Evolutionary conservation across 225 moss, liverwort and hornwort species (phyloP), one percentile per base, ranked within the genome.

Genomic region (Anthoceros angustus): DNA sequence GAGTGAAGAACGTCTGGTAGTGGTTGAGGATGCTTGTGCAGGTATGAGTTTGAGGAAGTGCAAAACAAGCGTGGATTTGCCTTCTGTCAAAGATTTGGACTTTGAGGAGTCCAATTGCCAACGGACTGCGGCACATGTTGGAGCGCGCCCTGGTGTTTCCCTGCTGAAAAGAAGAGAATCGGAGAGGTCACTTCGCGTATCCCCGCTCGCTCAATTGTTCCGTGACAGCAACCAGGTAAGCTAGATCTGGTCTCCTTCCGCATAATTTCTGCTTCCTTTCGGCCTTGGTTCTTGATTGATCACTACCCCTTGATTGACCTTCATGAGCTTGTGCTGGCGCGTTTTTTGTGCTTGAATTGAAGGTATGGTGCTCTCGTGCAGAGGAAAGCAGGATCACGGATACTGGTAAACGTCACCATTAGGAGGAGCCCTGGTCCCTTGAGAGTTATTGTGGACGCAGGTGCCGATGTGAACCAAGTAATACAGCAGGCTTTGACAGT

Each of bases 331-430:
- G 32, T 32, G 32, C 32, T 32, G 32, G 2, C 1, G 1, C 32
- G 1, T 32, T 32, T 32, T 32, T 32, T 32, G 32, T 32, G 32
- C 32, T 32, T 32, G 32, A 32, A 32, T 32, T 32, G 32, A 32
- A 32, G 32, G 32, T 32, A 32, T 32, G 32, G 32, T 32, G 32
- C 32, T 32, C 32, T 32, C 32, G 32, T 32, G 32, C n/a, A 55
- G 55, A 55, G n/a, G n/a, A 55, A 55, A 55, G 55, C 55, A 55
- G 55, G 55, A 23, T 55, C 55, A 18, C 55, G 55, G 55, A 55
- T 55, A 55, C 55, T 55, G 5, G 10, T 55, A 18, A 55, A 55
- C 55, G 23, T 55, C 55, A 55, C 55, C 8, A 55, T 55, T 7
- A 55, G n/a, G 55, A 23, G 55, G 7, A 55, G 55, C 55, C n/a